A percentile compares a stretch with the other conserved stretches of the same genome.
Evolutionary conservation across 2,329 filamentous ascomycete species (phyloP).

Genomic region (Cercospora citrullina): DNA sequence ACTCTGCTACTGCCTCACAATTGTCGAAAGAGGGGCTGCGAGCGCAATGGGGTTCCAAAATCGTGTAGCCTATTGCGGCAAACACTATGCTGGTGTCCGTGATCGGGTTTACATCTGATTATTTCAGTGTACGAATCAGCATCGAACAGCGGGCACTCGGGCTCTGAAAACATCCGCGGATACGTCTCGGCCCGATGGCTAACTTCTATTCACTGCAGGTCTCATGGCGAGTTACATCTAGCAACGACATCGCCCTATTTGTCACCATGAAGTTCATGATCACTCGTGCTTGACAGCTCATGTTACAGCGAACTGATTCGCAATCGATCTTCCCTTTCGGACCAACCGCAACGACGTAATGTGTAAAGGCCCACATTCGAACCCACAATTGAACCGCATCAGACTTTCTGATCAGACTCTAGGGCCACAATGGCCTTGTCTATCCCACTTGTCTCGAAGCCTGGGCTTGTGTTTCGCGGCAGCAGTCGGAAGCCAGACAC

Average conservation of each 20-base stretch:
- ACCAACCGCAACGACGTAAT: background rate
- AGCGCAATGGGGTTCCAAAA: background rate
- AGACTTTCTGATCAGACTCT: too few relatives aligned
- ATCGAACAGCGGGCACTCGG: background rate
- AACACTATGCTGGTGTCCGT: background rate
- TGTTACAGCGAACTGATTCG: background rate
- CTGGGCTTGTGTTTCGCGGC: too few relatives aligned
- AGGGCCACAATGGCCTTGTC: too few relatives aligned
- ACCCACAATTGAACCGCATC: too few relatives aligned
- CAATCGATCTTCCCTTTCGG: background rate
- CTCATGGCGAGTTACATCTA: background rate
- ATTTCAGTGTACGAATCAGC: background rate
- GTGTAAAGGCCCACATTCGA: too few relatives aligned
- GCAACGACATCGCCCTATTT: background rate
- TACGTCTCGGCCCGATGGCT: background rate
- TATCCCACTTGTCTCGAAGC: too few relatives aligned
- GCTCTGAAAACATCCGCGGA: background rate
- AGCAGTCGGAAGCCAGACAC: too few relatives aligned
- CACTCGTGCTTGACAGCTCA: background rate
- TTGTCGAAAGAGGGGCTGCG: background rate
- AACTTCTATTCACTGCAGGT: background rate
- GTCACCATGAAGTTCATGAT: background rate
- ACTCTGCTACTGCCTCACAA: background rate
- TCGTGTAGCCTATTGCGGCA: background rate
- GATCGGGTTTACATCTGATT: background rate